Evolutionary conservation across 75 land plant species (phyloP), one percentile per base, ranked within the genome.

Genomic region (Sequoiadendron giganteum): DNA sequence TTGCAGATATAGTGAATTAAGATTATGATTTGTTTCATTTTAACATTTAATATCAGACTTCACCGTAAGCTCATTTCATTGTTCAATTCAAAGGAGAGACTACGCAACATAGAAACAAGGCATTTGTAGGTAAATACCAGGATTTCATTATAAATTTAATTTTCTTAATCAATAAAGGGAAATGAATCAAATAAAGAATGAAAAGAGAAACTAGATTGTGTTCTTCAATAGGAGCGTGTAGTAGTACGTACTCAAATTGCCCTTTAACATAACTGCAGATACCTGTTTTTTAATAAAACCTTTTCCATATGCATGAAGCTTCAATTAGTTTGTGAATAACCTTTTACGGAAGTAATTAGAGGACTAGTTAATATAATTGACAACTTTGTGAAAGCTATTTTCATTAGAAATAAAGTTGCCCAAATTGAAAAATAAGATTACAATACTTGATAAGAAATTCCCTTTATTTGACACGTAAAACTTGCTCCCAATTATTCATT

Each of bases 71-170:
- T 43, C 84, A 81, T 40, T 81, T 36, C 11, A 9, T 45, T 45
- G 32, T 81, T 81, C 48, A 43, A 10, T 25, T 42, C 40, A 5
- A 42, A 4, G 34, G 19, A 5, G 3, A 10, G 39, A 45, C 28
- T 45, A 10, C 1, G 84, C 28, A 45, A 81, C 45, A 28, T 21
- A 45, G 19, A 79, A 81, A 43, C 48, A n/a, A 81, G 84, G 19
- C 84, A 81, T 81, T 81, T 48, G 45, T 81, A 43, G 30, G 30
- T 28, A 81, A 81, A 81, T 81, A 43, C 28, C n/a, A 39, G 49
- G n/a, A 43, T 43, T 45, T 43, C 32, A 45, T 43, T 1, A 1
- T 21, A 9, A 1, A 7, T 34, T 78, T 42, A 40, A 32, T 38
- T 32, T 5, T 5, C 38, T 6, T 39, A 32, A 4, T 3, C 5